Base-by-base conservation (phyloP, 2,329 filamentous ascomycete genomes). In the Fusarium sp. region DNA sequence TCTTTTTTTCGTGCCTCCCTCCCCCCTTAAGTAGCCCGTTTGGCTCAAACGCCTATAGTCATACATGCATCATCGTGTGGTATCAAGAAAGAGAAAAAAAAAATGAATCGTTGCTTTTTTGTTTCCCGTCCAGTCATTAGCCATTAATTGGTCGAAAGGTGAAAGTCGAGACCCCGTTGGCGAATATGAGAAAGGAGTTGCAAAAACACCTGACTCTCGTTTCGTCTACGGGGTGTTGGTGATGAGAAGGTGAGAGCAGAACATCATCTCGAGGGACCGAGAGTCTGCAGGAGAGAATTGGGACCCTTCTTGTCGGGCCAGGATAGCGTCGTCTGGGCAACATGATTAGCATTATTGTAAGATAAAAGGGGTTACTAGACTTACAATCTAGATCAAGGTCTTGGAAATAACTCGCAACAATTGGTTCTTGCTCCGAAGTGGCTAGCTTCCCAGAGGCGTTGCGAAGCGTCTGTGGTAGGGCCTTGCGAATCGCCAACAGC, bases 401-500 rank as follows among this genome's bases (percentile, higher is more conserved):
- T 59, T 89, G 83, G 75, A 91, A 92, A 71, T 90, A 92, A 27
- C 83, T 82, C 37, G 81, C 80, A 32, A 89, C 80, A 2, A 81
- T 79, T 10, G 85, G 84, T 52, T 88, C 87, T 22, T 85, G 81
- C 25, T 87, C 86, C 33, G 86, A 83, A 1, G 85, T 84, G 4
- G 84, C 79, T 14, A 91, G 81, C 61, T 88, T 87, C 3, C 87
- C 87, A 60, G 89, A 84, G 0, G 82, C 76, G 43, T 84, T 82
- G 1, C 85, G 82, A 27, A 82, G 79, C 0, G 88, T 90, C 71
- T 87, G 86, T 1, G 91, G 90, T 6, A 91, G 84, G 1, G 89
- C 87, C 69, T 89, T 88, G 43, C 90, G 86, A 65, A 91, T 91
- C n/a, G 84, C 84, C 11, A 92, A 80, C 5, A 93, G 85, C 88